Conservation (phyloP, 1,139 yeast genomes). For the Taphrina communis region DNA sequence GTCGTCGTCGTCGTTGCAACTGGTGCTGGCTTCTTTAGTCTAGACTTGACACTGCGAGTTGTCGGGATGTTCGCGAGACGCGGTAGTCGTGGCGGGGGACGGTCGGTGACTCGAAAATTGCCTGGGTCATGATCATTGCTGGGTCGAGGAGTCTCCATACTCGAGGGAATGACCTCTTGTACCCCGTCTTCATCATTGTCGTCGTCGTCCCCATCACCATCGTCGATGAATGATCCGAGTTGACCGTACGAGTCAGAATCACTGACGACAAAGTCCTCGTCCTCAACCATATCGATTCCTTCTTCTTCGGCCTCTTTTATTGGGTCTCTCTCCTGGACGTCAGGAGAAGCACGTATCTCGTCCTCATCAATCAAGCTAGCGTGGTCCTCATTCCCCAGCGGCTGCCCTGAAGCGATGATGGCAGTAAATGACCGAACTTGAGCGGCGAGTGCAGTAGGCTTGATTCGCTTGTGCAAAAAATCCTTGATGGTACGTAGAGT, state of each 20-base stretch:
- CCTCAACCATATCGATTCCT: background rate
- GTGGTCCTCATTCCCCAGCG: background rate
- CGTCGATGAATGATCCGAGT: conserved; percentile 22
- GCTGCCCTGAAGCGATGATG: background rate
- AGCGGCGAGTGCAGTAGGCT: background rate
- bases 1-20: background rate
- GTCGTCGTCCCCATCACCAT: conserved; percentile 14
- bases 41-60: too few species aligned
- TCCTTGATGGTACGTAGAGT: conserved; percentile 1
- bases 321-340: background rate
- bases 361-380: conserved; percentile 23
- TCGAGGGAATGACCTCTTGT: background rate
- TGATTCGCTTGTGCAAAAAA: conserved; percentile 16
- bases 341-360: background rate
- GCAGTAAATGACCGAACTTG: background rate
- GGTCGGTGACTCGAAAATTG: background rate
- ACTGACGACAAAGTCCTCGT: background rate
- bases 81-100: conserved; percentile 7
- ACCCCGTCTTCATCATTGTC: conserved; percentile 4
- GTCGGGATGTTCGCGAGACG: background rate
- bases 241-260: conserved; percentile 16
- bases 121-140: conserved; percentile 6
- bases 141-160: conserved; percentile 6
- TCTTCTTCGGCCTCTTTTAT: background rate
- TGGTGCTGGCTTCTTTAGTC: background rate